Conservation (phyloP, 2,329 filamentous ascomycete species). For the Fusarium dimerum region DNA sequence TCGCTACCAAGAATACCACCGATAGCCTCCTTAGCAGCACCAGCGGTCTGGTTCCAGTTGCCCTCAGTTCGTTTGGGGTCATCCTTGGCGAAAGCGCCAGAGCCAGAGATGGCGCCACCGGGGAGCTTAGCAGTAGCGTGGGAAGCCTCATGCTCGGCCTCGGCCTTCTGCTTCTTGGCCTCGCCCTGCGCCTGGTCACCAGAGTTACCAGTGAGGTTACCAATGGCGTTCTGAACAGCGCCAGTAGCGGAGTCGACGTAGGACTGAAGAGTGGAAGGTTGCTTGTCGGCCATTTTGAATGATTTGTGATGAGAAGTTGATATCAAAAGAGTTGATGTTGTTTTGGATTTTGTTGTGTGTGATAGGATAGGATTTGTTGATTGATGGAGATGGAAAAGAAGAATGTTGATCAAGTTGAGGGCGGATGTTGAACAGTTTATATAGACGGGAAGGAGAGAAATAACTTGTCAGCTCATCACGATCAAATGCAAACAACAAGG, state of each 20-base stretch:
- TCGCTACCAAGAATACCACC: conserved; percentile 77
- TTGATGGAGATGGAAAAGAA: conserved; percentile 2
- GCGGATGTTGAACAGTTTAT: conserved; percentile 26
- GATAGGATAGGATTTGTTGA: not conserved
- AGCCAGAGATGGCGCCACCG: conserved; percentile 66
- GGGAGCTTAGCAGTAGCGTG: conserved; percentile 76
- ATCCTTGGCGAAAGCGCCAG: conserved; percentile 71
- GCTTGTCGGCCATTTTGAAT: conserved; percentile 33
- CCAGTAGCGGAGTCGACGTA: conserved; percentile 74
- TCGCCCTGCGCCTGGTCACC: conserved; percentile 67
- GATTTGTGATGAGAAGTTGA: conserved; percentile 4
- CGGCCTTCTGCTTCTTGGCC: conserved; percentile 63
- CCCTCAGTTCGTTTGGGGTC: conserved; percentile 71
- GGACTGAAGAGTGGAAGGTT: conserved; percentile 75
- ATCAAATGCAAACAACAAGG: conserved; percentile 7
- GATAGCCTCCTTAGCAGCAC: conserved; percentile 78
- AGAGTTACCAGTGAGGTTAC: conserved; percentile 71
- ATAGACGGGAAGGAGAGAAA: conserved; percentile 17
- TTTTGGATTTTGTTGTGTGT: not conserved
- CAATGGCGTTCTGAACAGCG: conserved; percentile 70
- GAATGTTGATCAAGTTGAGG: conserved; percentile 1
- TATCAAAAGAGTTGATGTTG: not conserved
- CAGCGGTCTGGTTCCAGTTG: conserved; percentile 86
- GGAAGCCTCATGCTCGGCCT: conserved; percentile 70
- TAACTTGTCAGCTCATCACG: conserved; percentile 11